Conservation (phyloP, 805 yeast genomes). For the Candida dendrica region DNA sequence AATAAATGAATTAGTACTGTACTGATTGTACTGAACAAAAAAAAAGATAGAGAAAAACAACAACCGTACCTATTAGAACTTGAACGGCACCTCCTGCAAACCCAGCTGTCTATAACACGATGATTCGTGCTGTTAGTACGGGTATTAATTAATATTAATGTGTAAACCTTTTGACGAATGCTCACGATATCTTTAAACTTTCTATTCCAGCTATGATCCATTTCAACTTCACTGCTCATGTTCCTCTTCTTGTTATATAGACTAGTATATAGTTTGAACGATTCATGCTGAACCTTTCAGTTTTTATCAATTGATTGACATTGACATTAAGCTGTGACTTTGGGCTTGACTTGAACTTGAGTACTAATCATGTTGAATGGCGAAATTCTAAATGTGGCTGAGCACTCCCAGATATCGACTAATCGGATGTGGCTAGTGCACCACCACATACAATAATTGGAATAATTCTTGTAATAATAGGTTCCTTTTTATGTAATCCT, state of each 20-base stretch:
- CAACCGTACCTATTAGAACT: constrained; percentile 57
- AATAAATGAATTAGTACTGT: constrained; percentile 27
- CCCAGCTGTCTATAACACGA: constrained; percentile 71
- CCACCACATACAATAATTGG: neutral
- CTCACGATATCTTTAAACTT: constrained; percentile 43
- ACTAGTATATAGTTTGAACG: no score
- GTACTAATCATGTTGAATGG: neutral
- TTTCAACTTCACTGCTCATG: neutral
- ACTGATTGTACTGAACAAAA: no score
- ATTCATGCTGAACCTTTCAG: neutral
- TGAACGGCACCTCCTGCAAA: constrained; percentile 96
- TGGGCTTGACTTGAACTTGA: no score
- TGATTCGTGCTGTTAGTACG: no score
- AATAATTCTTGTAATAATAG: no score
- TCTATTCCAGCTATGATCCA: constrained; percentile 31
- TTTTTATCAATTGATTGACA: neutral
- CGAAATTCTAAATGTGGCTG: neutral
- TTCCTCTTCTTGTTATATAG: neutral
- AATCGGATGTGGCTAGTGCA: neutral
- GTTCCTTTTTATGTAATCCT: no score
- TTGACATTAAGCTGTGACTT: no score
- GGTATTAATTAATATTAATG: no score
- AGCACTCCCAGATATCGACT: neutral
- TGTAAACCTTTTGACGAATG: no score
- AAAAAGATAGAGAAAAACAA: neutral